phyloP scores from a whole-genome alignment of 2,329 filamentous ascomycete genomes.

The Xylariaceae sp. region DNA sequence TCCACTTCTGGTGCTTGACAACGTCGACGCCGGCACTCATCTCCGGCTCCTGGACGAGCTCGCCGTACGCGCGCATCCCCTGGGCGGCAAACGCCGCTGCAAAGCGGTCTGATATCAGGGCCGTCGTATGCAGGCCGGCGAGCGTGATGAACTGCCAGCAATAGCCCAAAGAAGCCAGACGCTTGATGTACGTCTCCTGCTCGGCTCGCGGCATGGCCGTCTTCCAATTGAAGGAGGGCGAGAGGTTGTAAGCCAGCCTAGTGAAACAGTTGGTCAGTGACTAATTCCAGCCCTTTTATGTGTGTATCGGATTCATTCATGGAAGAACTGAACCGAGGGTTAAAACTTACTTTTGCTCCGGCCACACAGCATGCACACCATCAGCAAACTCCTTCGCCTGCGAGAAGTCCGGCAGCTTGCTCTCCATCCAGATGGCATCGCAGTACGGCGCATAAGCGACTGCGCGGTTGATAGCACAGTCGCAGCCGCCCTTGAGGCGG shows the following conservation, averaged over 20 bases:
- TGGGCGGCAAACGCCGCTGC: slow-evolving; percentile 73
- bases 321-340: neutral
- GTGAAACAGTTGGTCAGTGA: slow-evolving; percentile 1
- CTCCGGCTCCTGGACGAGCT: slow-evolving; percentile 96
- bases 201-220: slow-evolving; percentile 85
- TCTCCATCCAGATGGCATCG: slow-evolving; percentile 99
- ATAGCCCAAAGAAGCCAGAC: slow-evolving; percentile 84
- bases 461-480: slow-evolving; percentile 86
- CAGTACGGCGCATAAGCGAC: slow-evolving; percentile 89
- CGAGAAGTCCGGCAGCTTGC: slow-evolving; percentile 84
- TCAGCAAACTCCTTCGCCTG: slow-evolving; percentile 92
- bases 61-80: slow-evolving; percentile 95
- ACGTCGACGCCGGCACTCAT: slow-evolving; percentile 89
- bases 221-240: slow-evolving; percentile 99
- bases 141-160: slow-evolving; percentile 99
- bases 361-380: slow-evolving; percentile 90
- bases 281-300: too few species aligned
- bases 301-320: too few species aligned
- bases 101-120: slow-evolving; percentile 87
- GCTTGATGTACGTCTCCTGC: slow-evolving; percentile 95
- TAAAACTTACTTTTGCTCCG: slow-evolving; percentile 80
- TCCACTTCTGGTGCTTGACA: slow-evolving; percentile 99
- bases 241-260: slow-evolving; percentile 95
- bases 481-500: slow-evolving; percentile 83
- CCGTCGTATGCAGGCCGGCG: slow-evolving; percentile 91